Conservation (phyloP, 169 alveolate species). For the Cytauxzoon felis region DNA sequence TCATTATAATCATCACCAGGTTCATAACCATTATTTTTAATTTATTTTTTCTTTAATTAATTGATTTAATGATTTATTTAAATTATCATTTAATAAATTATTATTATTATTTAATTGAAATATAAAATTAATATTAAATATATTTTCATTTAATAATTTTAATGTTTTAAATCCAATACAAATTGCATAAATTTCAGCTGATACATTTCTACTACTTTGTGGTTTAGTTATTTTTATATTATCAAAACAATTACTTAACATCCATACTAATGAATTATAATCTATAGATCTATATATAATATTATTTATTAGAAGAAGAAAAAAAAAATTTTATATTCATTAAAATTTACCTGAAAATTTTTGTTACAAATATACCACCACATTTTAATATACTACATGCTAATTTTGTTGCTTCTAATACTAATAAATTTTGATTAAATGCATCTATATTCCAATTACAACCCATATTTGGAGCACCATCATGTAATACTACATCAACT, state of each 20-base stretch:
- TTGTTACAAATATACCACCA: constrained; percentile 70
- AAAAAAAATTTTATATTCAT: constrained; percentile 87
- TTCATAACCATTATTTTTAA: constrained; percentile 82
- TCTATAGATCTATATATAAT: constrained; percentile 92
- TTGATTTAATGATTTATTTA: constrained; percentile 63
- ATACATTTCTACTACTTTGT: constrained; percentile 92
- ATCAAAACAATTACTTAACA: constrained; percentile 90
- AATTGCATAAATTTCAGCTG: constrained; percentile 97
- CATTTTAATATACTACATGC: constrained; percentile 81
- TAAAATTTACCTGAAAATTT: constrained; percentile 64
- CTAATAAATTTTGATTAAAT: constrained; percentile 93
- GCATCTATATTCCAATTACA: constrained; percentile 97
- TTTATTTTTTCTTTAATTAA: constrained; percentile 72
- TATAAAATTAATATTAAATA: constrained; percentile 92
- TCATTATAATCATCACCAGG: constrained; percentile 79
- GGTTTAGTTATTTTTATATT: constrained; percentile 98
- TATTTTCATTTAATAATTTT: constrained; percentile 88
- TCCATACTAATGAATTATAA: constrained; percentile 95
- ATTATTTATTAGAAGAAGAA: too few species aligned
- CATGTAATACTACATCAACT: constrained; percentile 97
- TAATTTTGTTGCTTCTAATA: constrained; percentile 87
- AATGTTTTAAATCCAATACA: constrained; percentile 93
- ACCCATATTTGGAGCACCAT: constrained; percentile 99
- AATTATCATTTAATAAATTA: constrained; percentile 1
- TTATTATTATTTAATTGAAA: constrained; percentile 75